Conservation (phyloP, 495 filamentous ascomycete genomes). For the Chaetomium cochliodes region DNA sequence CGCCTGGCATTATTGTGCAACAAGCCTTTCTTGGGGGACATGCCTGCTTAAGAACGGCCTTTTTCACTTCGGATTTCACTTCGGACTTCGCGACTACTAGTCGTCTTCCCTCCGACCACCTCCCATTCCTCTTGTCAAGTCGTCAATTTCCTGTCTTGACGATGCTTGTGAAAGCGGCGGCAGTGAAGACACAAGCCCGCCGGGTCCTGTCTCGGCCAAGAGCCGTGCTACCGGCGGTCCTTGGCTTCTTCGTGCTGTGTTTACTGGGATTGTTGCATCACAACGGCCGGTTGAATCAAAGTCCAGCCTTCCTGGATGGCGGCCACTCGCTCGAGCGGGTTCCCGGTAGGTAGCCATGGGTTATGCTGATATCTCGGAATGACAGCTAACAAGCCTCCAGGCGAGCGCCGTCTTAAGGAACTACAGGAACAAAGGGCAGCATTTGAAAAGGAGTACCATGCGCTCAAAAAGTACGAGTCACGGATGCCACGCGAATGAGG, state of each 20-base stretch:
- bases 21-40: background rate
- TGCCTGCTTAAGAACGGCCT: conserved; percentile 6
- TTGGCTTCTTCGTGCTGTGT: conserved; percentile 35
- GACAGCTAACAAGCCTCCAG: conserved; percentile 9
- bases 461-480: conserved; percentile 40
- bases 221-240: conserved; percentile 28
- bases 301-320: background rate
- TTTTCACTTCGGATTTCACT: background rate
- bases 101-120: background rate
- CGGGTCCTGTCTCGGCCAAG: conserved; percentile 54
- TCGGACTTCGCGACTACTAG: background rate
- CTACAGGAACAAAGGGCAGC: conserved; percentile 31
- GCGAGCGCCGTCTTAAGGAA: conserved; percentile 16
- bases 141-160: background rate
- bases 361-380: background rate
- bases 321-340: conserved; percentile 11
- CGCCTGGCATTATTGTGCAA: background rate
- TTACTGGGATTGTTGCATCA: conserved; percentile 32
- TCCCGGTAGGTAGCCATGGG: conserved; percentile 12
- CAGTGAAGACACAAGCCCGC: conserved; percentile 44
- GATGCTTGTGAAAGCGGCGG: conserved; percentile 23
- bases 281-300: background rate
- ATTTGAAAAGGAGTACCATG: conserved; percentile 43
- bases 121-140: background rate
- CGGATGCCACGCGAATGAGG: too few relatives aligned